A percentile compares a stretch with the other conserved stretches of the same genome.
phyloP scores from a whole-genome alignment of 768 basidiomycete species.

The Mycena epipterygia region DNA sequence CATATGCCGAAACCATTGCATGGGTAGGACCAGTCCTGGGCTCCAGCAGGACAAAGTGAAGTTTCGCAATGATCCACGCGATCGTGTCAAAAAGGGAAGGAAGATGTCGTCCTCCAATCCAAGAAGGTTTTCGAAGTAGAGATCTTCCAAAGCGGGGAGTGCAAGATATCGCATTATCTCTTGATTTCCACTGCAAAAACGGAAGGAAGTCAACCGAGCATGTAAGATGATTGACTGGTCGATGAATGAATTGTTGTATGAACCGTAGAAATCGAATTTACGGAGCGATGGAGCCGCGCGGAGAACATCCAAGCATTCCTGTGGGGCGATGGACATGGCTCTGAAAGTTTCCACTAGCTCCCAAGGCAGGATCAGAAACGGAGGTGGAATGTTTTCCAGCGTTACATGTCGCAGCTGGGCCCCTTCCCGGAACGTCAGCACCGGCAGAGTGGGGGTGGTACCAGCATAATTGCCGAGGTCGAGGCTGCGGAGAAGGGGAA shows the following conservation, averaged over 20 bases:
- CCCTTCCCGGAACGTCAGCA: neutral
- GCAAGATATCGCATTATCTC: conserved; percentile 11
- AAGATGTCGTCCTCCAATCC: neutral
- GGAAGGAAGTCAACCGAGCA: neutral
- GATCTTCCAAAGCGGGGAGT: neutral
- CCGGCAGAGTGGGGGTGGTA: neutral
- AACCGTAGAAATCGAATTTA: neutral
- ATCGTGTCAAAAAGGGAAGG: neutral
- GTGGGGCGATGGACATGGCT: neutral
- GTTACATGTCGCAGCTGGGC: neutral
- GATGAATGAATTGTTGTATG: neutral
- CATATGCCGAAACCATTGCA: neutral
- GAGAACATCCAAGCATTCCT: conserved; percentile 5
- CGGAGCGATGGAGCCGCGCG: neutral
- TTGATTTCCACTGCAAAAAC: neutral
- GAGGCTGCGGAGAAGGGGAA: neutral
- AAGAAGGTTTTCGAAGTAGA: neutral
- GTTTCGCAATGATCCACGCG: neutral
- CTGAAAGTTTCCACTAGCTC: neutral
- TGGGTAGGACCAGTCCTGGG: neutral
- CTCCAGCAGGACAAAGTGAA: neutral
- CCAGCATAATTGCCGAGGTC: neutral
- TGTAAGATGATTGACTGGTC: neutral
- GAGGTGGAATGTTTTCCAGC: neutral
- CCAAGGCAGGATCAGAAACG: neutral